Evolutionary conservation across 371 early-diverging fungal genomes (phyloP).

Genomic region (Rhizopus stolonifer): DNA sequence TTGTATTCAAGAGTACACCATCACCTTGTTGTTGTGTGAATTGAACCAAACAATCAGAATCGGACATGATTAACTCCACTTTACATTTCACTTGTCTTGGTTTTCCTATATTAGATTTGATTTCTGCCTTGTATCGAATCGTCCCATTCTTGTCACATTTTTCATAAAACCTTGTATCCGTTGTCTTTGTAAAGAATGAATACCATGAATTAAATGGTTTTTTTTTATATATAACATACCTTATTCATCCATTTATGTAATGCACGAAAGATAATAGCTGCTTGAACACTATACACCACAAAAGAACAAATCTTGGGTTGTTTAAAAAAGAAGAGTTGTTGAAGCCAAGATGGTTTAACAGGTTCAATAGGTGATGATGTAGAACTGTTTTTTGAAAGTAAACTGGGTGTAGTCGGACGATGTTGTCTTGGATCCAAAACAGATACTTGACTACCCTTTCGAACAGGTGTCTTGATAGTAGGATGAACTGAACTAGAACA

Average conservation of each 20-base stretch:
- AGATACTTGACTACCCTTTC: conserved; percentile 38
- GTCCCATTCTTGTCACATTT: conserved; percentile 35
- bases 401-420: conserved; percentile 34
- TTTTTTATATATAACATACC: conserved; percentile 21
- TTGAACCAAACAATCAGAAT: conserved; percentile 32
- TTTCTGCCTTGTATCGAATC: conserved; percentile 43
- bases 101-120: conserved; percentile 25
- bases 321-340: conserved; percentile 48
- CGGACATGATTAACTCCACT: conserved; percentile 36
- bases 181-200: conserved; percentile 13
- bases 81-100: conserved; percentile 46
- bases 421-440: conserved; percentile 9
- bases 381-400: conserved; percentile 40
- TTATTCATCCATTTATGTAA: conserved; percentile 35
- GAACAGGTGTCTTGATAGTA: background rate
- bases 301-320: conserved; percentile 48
- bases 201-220: no score
- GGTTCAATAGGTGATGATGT: conserved; percentile 21
- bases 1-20: conserved; percentile 20
- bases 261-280: conserved; percentile 24
- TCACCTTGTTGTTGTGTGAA: conserved; percentile 47
- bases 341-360: conserved; percentile 36
- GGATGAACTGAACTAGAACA: no score
- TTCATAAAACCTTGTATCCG: conserved; percentile 42
- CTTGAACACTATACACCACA: conserved; percentile 32